Base-by-base conservation (phyloP, 2,329 filamentous ascomycete genomes). In the Penicillium sp. region DNA sequence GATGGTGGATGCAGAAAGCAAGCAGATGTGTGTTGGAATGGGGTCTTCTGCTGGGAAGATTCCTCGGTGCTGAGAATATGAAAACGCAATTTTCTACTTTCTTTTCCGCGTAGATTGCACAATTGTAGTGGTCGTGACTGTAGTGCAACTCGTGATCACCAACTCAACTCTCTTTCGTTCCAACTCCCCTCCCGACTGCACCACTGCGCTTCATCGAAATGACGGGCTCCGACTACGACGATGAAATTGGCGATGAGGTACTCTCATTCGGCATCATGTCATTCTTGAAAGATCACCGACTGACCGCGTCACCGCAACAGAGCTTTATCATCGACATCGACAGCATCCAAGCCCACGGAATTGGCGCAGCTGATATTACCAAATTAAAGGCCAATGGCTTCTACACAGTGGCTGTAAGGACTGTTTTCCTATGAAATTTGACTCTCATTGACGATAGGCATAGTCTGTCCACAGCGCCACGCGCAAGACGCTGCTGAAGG, bases 311-410 rank as follows among this genome's bases (percentile, higher is more conserved):
- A 9, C 26, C 14, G 8, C 32, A 25, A 66, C 66, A 79, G 48
- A 61, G 60, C 51, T 74, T 74, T 59, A 82, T 84, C 46, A 67
- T 82, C 38, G 79, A 83, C 51, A 78, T 84, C 41, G 80, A 84
- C 43, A 67, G 71, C 30, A 76, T 84, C 20, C 79, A 82, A 59
- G 71, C 75, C 22, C 79, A 84, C 58, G 80, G 80, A 28, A 78
- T 84, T 48, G 75, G 76, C 38, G 77, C 75, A 20, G 70, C 76
- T 2, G 80, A 84, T 54, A 82, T 84, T 48, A 67, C 70, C 6
- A 84, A 82, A 59, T 66, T 84, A 33, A 83, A 80, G 57, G 61
- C 68, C 2, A 75, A 76, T 54, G 76, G 77, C 12, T 80, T 75
- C 55, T 76, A 76, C 60, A 84, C 80, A 7, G 70, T 84, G 51